Evolutionary conservation across 768 basidiomycete species (phyloP).

Genomic region (Termitomyces sp.): DNA sequence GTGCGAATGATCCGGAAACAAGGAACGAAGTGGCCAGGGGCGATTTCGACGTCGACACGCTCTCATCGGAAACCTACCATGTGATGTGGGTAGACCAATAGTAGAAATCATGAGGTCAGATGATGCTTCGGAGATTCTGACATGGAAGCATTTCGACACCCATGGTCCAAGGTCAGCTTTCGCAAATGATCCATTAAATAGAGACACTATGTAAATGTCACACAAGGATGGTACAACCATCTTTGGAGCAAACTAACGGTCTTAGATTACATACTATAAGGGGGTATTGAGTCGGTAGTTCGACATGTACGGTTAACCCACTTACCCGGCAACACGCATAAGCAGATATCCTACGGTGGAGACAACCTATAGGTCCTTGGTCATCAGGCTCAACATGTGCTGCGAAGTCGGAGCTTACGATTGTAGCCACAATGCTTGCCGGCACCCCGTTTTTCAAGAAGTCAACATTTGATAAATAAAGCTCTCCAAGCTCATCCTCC

Average conservation of each 20-base stretch:
- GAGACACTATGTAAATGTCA: not conserved
- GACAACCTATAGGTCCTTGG: conserved; percentile 50
- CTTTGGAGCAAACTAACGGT: not conserved
- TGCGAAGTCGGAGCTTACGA: conserved; percentile 43
- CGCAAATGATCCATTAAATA: not conserved
- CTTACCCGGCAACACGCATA: conserved; percentile 69
- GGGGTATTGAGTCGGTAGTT: not conserved
- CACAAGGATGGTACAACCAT: not conserved
- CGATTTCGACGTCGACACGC: conserved; percentile 10
- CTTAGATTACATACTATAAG: conserved; percentile 4
- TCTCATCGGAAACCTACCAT: conserved; percentile 9
- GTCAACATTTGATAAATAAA: conserved; percentile 81
- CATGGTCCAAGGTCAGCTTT: not conserved
- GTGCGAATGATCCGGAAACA: conserved; percentile 5
- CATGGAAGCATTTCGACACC: conserved; percentile 4
- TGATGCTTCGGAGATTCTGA: conserved; percentile 4
- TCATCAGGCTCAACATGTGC: conserved; percentile 5
- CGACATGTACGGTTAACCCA: conserved; percentile 6
- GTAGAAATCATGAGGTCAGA: conserved; percentile 3
- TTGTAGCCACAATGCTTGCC: conserved; percentile 83
- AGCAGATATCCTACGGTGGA: conserved; percentile 80
- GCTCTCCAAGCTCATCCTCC: conserved; percentile 89
- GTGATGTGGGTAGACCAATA: not conserved
- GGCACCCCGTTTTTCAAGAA: conserved; percentile 94
- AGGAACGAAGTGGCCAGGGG: conserved; percentile 5